Conservation (phyloP, 1,139 yeast genomes). For the Taphrina sp. region DNA sequence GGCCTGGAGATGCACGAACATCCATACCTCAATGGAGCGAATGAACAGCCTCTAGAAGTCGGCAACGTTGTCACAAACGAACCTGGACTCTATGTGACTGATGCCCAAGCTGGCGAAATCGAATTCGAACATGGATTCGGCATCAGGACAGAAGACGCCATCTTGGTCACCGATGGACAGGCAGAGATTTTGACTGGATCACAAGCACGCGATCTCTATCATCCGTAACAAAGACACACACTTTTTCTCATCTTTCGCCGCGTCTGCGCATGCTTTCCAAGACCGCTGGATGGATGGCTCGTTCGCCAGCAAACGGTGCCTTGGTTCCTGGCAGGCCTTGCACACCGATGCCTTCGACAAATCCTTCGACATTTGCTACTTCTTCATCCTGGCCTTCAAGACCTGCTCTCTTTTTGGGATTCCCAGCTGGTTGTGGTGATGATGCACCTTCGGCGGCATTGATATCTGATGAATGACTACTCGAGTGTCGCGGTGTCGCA, state of each 20-base stretch:
- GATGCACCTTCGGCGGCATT: neutral
- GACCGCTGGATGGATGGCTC: constrained; percentile 18
- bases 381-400: neutral
- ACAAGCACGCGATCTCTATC: constrained; percentile 29
- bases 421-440: neutral
- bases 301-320: constrained; percentile 6
- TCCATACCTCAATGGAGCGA: constrained; percentile 32
- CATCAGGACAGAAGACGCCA: constrained; percentile 87
- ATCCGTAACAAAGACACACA: constrained; percentile 7
- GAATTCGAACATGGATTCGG: constrained; percentile 53
- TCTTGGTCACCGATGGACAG: constrained; percentile 64
- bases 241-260: constrained; percentile 9
- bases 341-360: constrained; percentile 9
- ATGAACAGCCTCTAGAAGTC: neutral
- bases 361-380: constrained; percentile 8
- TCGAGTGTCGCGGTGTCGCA: neutral
- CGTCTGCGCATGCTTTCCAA: constrained; percentile 11
- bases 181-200: constrained; percentile 48
- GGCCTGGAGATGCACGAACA: constrained; percentile 33
- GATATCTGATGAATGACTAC: neutral
- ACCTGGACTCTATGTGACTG: constrained; percentile 90
- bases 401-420: neutral
- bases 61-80: constrained; percentile 74
- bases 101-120: constrained; percentile 36
- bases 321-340: constrained; percentile 15